phyloP scores from a whole-genome alignment of 192 early-diverging fungal genomes.

The Fimicolochytrium jonesii region DNA sequence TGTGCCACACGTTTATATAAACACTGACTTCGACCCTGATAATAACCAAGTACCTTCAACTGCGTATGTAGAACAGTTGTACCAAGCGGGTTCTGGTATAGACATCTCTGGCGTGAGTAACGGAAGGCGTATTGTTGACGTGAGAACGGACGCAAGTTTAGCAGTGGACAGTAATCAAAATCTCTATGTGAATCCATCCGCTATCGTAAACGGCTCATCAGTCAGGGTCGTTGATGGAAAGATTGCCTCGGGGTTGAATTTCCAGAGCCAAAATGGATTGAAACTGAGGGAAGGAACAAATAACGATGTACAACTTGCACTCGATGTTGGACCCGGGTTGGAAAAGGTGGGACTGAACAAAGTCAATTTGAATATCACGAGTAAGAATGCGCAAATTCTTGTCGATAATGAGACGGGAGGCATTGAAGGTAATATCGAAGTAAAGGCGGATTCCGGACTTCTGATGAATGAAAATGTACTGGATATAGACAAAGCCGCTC shows the following conservation, averaged over 20 bases:
- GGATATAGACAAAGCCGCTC: neutral
- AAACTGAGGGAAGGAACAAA: neutral
- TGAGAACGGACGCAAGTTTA: neutral
- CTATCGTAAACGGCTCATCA: neutral
- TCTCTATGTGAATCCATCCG: neutral
- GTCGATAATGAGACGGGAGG: neutral
- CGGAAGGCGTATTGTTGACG: neutral
- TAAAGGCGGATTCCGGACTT: neutral
- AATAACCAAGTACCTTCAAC: too few relatives aligned
- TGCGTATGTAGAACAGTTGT: too few relatives aligned
- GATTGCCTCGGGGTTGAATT: slow-evolving; percentile 3
- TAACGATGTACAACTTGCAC: neutral
- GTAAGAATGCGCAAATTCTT: neutral
- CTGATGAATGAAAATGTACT: neutral
- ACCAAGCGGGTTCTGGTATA: too few relatives aligned
- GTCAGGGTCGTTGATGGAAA: neutral
- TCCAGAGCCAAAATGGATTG: neutral
- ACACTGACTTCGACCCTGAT: too few relatives aligned
- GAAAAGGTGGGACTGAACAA: neutral
- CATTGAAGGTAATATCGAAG: neutral
- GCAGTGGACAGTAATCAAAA: neutral
- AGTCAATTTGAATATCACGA: neutral
- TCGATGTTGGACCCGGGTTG: neutral
- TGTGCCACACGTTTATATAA: too few relatives aligned
- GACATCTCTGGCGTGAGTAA: too few relatives aligned